Base-by-base conservation (phyloP, 148 eudicot species). In the Cornus kousa region DNA sequence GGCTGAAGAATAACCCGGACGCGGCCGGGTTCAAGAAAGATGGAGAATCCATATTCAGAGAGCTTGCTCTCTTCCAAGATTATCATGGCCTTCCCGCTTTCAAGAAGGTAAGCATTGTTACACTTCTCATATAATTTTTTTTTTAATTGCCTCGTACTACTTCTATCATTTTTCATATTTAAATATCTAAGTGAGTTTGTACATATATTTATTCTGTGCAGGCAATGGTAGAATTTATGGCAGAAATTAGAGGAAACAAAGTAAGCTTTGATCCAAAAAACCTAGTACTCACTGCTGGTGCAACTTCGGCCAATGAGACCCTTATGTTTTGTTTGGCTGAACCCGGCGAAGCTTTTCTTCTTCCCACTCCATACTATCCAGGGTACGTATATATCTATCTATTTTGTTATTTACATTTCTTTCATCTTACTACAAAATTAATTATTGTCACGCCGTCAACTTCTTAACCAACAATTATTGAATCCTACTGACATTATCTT, bases 341-440 rank as follows among this genome's bases (percentile, higher is more conserved):
- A 13, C 90, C 92, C 10, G 97, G 97, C 79, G 93, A 91, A 9
- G 93, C 97, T 55, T 80, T 93, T 59, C 91, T 93, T 12, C 79
- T 93, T 67, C 97, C 97, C n/a, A 88, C 95, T 0, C 97, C 97
- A 0, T 93, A 93, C 78, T 93, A 93, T 28, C 95, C 97, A 0
- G 97, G 97, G 93, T 93, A 72, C 11, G 89, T 43, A 43, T 1
- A 4, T 43, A 43, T 43, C 0, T 7, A 43, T 43, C 1, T 43
- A 4, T 43, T 4, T 43, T 6, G 1, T 43, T 43, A 9, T 4
- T 43, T 43, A 43, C 4, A 39, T 50, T 50, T 50, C 57, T 53
- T 53, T 53, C 17, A 11, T 11, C 19, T 11, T 53, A 12, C 59
- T 53, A 53, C 59, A 53, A 53, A 43, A 4, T 43, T 3, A 35